Percentiles rank a stretch among this genome's conserved stretches.
Conservation (phyloP, 305 asterid species). For the Fraxinus platypoda region DNA sequence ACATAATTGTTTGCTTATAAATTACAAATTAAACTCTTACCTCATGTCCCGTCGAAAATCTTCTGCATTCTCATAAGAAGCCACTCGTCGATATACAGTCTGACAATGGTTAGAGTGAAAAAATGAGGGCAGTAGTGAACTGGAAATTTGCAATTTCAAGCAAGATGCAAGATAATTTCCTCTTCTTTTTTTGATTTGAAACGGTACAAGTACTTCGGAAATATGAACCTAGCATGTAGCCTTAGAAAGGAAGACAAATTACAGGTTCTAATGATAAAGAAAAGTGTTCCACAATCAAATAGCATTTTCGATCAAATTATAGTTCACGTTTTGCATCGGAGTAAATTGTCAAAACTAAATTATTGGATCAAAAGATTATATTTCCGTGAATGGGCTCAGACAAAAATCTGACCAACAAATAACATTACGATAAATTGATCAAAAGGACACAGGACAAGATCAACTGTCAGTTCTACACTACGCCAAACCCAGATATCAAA, state of each 20-base stretch:
- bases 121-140: constrained; percentile 7
- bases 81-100: constrained; percentile 61
- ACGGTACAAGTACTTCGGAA: not conserved
- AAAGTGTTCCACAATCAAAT: not conserved
- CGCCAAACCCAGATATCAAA: not conserved
- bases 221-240: not conserved
- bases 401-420: not conserved
- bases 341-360: not conserved
- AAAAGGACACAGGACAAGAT: not conserved
- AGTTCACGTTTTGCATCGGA: not conserved
- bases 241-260: not conserved
- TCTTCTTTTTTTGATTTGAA: not conserved
- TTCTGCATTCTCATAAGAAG: constrained; percentile 65
- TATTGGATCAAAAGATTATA: not conserved
- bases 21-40: constrained; percentile 28
- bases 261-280: not conserved
- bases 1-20: not conserved
- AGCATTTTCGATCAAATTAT: not conserved
- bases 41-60: constrained; percentile 72
- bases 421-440: not conserved
- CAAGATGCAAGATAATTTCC: not conserved
- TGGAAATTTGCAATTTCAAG: not conserved
- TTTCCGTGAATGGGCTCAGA: not conserved
- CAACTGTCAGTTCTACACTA: not conserved
- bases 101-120: constrained; percentile 28